phyloP scores from a whole-genome alignment of 2,329 filamentous ascomycete genomes.

The Gyromitra esculenta region DNA sequence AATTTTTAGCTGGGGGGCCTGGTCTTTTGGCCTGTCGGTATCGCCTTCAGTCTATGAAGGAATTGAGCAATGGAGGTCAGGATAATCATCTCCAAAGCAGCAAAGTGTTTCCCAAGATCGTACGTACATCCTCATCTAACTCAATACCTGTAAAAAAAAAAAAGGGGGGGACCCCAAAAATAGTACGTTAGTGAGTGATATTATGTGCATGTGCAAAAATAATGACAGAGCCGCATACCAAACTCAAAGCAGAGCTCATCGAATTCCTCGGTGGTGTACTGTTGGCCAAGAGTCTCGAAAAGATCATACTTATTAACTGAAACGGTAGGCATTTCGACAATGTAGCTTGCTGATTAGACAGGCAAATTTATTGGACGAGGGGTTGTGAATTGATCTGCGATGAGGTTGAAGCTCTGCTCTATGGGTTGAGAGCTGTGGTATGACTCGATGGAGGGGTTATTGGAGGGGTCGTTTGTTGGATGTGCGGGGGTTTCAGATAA shows the following conservation, averaged over 20 bases:
- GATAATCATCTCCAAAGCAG: constrained; percentile 20
- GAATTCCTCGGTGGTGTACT: constrained; percentile 93
- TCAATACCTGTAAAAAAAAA: constrained; percentile 72
- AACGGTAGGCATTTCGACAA: constrained; percentile 86
- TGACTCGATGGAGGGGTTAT: constrained; percentile 52
- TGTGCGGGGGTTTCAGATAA: constrained; percentile 50
- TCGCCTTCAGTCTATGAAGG: constrained; percentile 67
- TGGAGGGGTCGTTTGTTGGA: constrained; percentile 49
- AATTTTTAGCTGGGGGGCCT: constrained; percentile 94
- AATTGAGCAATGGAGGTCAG: constrained; percentile 35
- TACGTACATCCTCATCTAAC: constrained; percentile 84
- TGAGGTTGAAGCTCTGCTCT: constrained; percentile 39
- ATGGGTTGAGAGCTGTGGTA: constrained; percentile 20
- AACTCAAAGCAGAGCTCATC: constrained; percentile 99
- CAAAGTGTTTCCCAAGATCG: constrained; percentile 29
- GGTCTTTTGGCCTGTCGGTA: constrained; percentile 68
- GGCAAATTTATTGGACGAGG: not conserved
- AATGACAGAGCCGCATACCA: constrained; percentile 64
- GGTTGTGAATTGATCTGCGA: constrained; percentile 36
- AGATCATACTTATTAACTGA: constrained; percentile 95
- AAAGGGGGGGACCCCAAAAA: constrained; percentile 3
- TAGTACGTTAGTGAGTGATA: constrained; percentile 57
- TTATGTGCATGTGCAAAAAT: constrained; percentile 48
- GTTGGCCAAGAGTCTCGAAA: constrained; percentile 88
- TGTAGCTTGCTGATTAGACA: constrained; percentile 20